Conservation (phyloP, 495 filamentous ascomycete species). For the Patellaria atrata region DNA sequence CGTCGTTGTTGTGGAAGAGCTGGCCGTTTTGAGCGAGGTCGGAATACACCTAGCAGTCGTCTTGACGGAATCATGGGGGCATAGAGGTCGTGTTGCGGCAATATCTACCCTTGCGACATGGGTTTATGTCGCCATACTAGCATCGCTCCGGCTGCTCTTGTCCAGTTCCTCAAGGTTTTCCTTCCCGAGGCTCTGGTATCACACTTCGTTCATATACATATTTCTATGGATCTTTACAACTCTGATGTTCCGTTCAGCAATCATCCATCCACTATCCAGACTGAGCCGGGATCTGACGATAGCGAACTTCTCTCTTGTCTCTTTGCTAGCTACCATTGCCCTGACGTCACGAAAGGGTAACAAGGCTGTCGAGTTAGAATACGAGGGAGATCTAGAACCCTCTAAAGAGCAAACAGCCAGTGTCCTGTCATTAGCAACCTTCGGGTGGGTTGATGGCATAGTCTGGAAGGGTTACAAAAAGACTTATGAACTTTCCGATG, state of each 20-base stretch:
- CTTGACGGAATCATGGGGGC: constrained; percentile 39
- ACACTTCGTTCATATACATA: constrained; percentile 77
- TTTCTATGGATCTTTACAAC: constrained; percentile 66
- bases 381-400: constrained; percentile 75
- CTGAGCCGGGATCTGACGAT: constrained; percentile 47
- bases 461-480: constrained; percentile 85
- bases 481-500: constrained; percentile 62
- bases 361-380: constrained; percentile 70
- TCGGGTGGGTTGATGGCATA: constrained; percentile 79
- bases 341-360: constrained; percentile 82
- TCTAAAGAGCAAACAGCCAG: constrained; percentile 75
- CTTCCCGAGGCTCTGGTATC: constrained; percentile 74
- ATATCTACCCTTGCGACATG: constrained; percentile 54
- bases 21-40: constrained; percentile 57
- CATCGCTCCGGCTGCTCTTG: constrained; percentile 55
- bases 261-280: constrained; percentile 62
- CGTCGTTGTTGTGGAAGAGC: constrained; percentile 55
- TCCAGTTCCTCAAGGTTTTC: constrained; percentile 46
- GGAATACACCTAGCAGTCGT: constrained; percentile 50
- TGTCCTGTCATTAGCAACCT: constrained; percentile 74
- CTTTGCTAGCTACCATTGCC: constrained; percentile 57
- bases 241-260: constrained; percentile 65
- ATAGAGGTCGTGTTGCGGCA: constrained; percentile 43
- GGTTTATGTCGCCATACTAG: constrained; percentile 69
- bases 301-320: constrained; percentile 56